Evolutionary conservation across 2,329 filamentous ascomycete species (phyloP), one percentile per base, ranked within the genome.

Genomic region (Cordyceps tenuipes): DNA sequence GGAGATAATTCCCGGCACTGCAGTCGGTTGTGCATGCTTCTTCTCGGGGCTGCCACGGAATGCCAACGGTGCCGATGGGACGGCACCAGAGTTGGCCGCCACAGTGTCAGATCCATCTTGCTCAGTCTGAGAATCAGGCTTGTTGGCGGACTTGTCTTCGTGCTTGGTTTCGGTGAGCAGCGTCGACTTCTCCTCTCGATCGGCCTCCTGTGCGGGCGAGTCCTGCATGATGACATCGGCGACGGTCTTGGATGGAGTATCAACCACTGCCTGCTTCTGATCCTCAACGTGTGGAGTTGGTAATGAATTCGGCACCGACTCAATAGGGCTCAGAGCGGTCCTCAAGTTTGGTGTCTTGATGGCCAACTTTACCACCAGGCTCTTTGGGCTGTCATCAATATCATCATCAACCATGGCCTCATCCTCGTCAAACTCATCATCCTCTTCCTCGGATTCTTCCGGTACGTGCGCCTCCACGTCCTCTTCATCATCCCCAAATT

Each of bases 401-500:
- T 81, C 78, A 23, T 82, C 82, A 44, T 85, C 82, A 12, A 76
- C 76, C 69, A 84, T 79, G 43, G 75, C 75, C 44, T 80, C 81
- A 13, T 80, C 79, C 58, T 83, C 82, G 44, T 85, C 82, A n/a
- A 79, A 76, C 17, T 81, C 77, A 1, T 83, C 79, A 34, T 83
- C 82, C 5, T 86, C 85, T 43, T 86, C 84, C 41, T 86, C 83
- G 3, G 77, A 76, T 49, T 82, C 82, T 57, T 83, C 78, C 0
- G 83, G 82, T 19, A 87, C 79, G 57, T 89, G 86, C 6, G 86
- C 86, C 29, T 86, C 84, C 29, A 81, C 83, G 59, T 90, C 82
- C 43, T 88, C 85, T 61, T 88, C 88, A 61, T 91, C 89, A 59
- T 88, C 89, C 12, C 86, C 89, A 55, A 88, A 87, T 49, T 91